Conservation (phyloP, 305 asterid genomes). For the Fraxinus baroniana region DNA sequence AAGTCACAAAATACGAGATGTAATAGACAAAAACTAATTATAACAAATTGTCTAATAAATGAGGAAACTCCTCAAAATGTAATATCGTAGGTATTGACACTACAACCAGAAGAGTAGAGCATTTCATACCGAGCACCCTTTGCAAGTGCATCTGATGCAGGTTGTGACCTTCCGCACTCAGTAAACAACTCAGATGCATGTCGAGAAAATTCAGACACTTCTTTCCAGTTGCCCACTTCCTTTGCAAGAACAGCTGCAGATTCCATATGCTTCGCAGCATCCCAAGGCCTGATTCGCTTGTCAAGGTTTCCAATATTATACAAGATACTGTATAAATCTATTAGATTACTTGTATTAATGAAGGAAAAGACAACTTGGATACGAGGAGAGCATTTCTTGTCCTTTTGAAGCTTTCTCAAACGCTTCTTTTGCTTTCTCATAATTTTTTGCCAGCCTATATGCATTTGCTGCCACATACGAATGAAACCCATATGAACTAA, state of each 20-base stretch:
- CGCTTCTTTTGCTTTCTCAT: conserved; percentile 81
- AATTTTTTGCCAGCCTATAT: conserved; percentile 59
- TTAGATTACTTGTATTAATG: conserved; percentile 7
- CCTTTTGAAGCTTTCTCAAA: conserved; percentile 96
- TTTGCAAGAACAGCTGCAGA: conserved; percentile 85
- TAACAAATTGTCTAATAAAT: not conserved
- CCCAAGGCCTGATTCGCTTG: conserved; percentile 81
- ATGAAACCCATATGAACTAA: conserved; percentile 12
- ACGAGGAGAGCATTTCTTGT: conserved; percentile 94
- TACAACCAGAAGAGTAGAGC: conserved; percentile 2
- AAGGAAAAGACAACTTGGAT: conserved; percentile 33
- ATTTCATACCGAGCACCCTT: conserved; percentile 87
- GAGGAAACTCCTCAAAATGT: not conserved
- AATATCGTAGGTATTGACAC: not conserved
- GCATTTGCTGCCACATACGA: conserved; percentile 58
- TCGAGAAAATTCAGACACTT: conserved; percentile 82
- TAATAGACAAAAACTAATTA: not conserved
- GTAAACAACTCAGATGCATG: conserved; percentile 77
- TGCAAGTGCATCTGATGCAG: conserved; percentile 95
- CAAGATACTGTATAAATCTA: not conserved
- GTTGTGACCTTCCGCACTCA: conserved; percentile 91
- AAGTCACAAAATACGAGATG: not conserved
- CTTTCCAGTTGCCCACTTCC: conserved; percentile 77
- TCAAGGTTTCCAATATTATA: conserved; percentile 33
- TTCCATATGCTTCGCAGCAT: conserved; percentile 97